Conservation (phyloP, 2,329 filamentous ascomycete species). For the Cercospora beticola region DNA sequence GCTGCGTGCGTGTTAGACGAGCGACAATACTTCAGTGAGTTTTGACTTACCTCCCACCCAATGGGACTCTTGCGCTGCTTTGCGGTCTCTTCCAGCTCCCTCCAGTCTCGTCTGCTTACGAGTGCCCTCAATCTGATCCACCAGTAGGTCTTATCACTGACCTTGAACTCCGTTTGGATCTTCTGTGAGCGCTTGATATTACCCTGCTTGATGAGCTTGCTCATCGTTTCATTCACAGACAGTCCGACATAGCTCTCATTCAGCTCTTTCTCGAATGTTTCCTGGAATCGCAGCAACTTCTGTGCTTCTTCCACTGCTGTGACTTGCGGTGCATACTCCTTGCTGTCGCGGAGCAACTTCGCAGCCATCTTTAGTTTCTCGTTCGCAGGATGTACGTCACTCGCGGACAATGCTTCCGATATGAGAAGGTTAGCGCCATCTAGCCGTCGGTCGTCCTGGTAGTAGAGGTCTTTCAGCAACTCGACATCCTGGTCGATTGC, state of each 20-base stretch:
- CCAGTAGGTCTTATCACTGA: slow-evolving; percentile 85
- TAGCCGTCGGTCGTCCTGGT: slow-evolving; percentile 87
- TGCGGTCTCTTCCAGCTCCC: slow-evolving; percentile 81
- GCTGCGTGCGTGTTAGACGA: slow-evolving; percentile 50
- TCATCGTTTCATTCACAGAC: slow-evolving; percentile 87
- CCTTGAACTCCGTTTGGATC: slow-evolving; percentile 86
- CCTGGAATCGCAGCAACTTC: slow-evolving; percentile 79
- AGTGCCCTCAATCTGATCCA: slow-evolving; percentile 84
- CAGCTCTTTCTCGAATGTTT: slow-evolving; percentile 80
- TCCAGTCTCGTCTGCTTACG: slow-evolving; percentile 87
- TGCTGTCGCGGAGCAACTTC: slow-evolving; percentile 79
- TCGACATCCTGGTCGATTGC: slow-evolving; percentile 76
- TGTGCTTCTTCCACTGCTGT: slow-evolving; percentile 76
- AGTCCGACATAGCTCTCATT: slow-evolving; percentile 69
- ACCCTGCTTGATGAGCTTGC: slow-evolving; percentile 77
- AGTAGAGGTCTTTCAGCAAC: slow-evolving; percentile 91
- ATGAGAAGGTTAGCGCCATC: slow-evolving; percentile 88
- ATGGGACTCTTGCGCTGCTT: slow-evolving; percentile 83
- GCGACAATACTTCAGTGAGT: neutral
- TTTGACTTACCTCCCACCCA: slow-evolving; percentile 78
- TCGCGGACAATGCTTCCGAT: slow-evolving; percentile 74
- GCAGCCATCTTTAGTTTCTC: slow-evolving; percentile 88
- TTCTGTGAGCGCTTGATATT: slow-evolving; percentile 84
- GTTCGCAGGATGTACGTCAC: slow-evolving; percentile 65
- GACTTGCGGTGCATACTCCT: slow-evolving; percentile 73